Conservation (phyloP, 176 grass and related monocot genomes). For the Oryza meridionalis region DNA sequence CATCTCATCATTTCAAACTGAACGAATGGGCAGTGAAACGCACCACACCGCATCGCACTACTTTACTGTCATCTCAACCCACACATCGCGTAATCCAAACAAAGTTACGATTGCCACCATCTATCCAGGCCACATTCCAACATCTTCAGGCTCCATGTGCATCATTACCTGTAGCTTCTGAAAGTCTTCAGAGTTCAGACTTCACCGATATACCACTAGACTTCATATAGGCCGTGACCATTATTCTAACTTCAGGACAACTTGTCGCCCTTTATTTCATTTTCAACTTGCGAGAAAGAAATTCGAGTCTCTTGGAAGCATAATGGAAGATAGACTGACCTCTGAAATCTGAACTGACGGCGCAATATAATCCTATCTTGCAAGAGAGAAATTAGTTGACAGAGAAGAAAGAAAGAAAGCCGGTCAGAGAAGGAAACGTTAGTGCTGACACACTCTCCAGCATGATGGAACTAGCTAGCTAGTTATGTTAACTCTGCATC, state of each 20-base stretch:
- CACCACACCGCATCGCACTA: neutral
- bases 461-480: conserved; percentile 14
- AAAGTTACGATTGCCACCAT: neutral
- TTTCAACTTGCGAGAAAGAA: neutral
- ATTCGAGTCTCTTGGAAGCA: conserved; percentile 2
- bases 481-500: neutral
- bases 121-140: neutral
- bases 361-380: neutral
- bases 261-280: neutral
- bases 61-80: neutral
- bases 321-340: conserved; percentile 8
- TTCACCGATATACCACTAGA: neutral
- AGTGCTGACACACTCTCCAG: conserved; percentile 16
- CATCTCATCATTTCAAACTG: neutral
- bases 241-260: neutral
- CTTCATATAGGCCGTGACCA: neutral
- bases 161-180: neutral
- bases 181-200: neutral
- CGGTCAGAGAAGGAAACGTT: neutral
- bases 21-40: neutral
- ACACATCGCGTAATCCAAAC: neutral
- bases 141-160: neutral
- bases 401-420: neutral
- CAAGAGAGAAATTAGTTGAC: neutral
- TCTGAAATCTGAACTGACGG: neutral